Evolutionary conservation across 164 flowering plant species (phyloP), one percentile per base, ranked within the genome.

Genomic region (Magnolia sinica): DNA sequence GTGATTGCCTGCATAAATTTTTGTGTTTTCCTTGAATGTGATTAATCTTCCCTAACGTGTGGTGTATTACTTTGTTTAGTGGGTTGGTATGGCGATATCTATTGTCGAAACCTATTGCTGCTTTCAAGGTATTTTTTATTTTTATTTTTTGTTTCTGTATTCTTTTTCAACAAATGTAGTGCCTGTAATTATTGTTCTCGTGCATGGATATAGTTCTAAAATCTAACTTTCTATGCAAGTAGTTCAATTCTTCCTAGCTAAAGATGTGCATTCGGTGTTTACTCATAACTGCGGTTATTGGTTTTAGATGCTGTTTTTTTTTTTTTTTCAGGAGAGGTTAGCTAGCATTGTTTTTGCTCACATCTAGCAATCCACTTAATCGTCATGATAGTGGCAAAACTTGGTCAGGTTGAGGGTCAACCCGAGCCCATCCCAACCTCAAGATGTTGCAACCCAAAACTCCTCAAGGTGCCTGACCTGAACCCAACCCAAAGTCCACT

Each of bases 61-160:
- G 73, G 2, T 49, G 50, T 65, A 64, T 70, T 74, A 7, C 65
- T 80, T 73, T 81, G 9, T 73, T 68, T 84, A 95, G 98, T 84
- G 95, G 96, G 49, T 77, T 95, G 80, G 93, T 93, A 10, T 88
- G 90, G 93, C 87, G 97, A 23, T 93, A 93, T 86, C 87, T 95
- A 75, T 88, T 91, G 79, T 78, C 98, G 45, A 95, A 91, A 78
- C 97, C 97, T 37, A 71, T 91, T 74, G 97, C 97, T 71, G 97
- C 98, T 71, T 86, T 91, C 81, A 95, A 95, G 98, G 97, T 93
- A 83, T 27, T 27, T 24, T 11, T 67, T 37, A 0, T 31, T 19
- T 45, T 31, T n/a, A 63, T 8, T 55, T 11, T 55, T 37, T 37
- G 45, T 24, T 10, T 67, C 50, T 2, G 20, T n/a, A 20, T 31